Conservation (phyloP, 2,329 filamentous ascomycete genomes). For the Fusarium globosum region DNA sequence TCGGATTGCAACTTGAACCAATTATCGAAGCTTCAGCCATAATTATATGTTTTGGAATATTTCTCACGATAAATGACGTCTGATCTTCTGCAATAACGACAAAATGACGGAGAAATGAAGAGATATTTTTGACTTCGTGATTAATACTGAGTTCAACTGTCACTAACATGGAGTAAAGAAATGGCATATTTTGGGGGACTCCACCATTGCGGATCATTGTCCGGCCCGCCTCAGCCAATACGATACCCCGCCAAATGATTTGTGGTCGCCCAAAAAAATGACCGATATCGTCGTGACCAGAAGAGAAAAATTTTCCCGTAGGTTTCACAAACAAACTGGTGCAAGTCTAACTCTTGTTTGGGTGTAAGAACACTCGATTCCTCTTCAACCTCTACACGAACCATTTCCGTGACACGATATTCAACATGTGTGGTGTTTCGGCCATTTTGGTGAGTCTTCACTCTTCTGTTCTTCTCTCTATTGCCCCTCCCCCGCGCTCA, state of each 20-base stretch:
- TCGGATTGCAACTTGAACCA: not conserved
- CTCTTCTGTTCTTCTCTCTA: slow-evolving; percentile 5
- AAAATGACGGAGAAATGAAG: not conserved
- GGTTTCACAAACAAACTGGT: slow-evolving; percentile 26
- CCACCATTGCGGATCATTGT: slow-evolving; percentile 26
- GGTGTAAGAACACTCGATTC: slow-evolving; percentile 14
- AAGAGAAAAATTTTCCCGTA: slow-evolving; percentile 23
- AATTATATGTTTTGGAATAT: not conserved
- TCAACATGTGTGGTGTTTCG: slow-evolving; percentile 38
- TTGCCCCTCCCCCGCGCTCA: slow-evolving; percentile 34
- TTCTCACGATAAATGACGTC: rapidly evolving
- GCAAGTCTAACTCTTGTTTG: slow-evolving; percentile 16
- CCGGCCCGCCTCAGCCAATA: slow-evolving; percentile 29
- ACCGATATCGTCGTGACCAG: slow-evolving; percentile 31
- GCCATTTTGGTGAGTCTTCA: slow-evolving; percentile 33
- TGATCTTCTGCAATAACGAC: not conserved
- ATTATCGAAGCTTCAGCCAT: not conserved
- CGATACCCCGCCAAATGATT: slow-evolving; percentile 28
- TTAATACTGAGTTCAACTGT: not conserved
- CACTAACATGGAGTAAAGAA: slow-evolving; percentile 7
- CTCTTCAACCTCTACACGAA: slow-evolving; percentile 4
- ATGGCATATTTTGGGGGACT: slow-evolving; percentile 4
- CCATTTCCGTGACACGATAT: slow-evolving; percentile 16
- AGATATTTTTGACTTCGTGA: not conserved
- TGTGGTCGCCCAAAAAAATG: slow-evolving; percentile 32